Evolutionary conservation across 2,329 filamentous ascomycete genomes (phyloP).

Genomic region (Incumbomyces delicatus): DNA sequence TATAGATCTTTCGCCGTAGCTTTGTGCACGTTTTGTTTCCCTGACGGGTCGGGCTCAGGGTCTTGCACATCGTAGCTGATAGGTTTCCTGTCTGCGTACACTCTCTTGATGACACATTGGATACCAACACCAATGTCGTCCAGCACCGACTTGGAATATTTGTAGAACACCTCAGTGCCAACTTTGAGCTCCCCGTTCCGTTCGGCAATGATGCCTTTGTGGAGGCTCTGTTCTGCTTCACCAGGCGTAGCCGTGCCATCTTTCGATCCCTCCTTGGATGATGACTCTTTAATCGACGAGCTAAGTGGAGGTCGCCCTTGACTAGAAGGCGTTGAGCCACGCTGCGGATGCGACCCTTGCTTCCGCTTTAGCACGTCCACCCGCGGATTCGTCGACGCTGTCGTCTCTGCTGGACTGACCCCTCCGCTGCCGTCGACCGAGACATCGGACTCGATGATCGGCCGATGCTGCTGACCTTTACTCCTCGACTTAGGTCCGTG

Average conservation of each 20-base stretch:
- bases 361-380: constrained; percentile 36
- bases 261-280: constrained; percentile 30
- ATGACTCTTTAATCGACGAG: constrained; percentile 22
- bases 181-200: constrained; percentile 34
- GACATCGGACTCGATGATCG: constrained; percentile 32
- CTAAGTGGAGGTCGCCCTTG: constrained; percentile 13
- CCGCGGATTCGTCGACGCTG: constrained; percentile 8
- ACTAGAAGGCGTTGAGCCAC: constrained; percentile 26
- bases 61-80: constrained; percentile 18
- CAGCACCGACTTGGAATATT: constrained; percentile 41
- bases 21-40: constrained; percentile 35
- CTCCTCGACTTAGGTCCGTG: constrained; percentile 36
- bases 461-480: constrained; percentile 20
- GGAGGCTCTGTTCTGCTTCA: constrained; percentile 22
- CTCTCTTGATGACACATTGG: constrained; percentile 65
- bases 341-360: constrained; percentile 30
- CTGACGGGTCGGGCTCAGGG: constrained; percentile 15
- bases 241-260: constrained; percentile 28
- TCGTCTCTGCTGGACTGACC: constrained; percentile 28
- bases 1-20: constrained; percentile 68
- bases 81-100: constrained; percentile 65
- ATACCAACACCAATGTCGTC: constrained; percentile 51
- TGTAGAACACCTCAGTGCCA: constrained; percentile 43
- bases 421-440: constrained; percentile 35
- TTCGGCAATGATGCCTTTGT: constrained; percentile 34